Percentiles rank a stretch among this genome's conserved stretches.
Conservation (phyloP, 2,329 filamentous ascomycete species). For the Ascochyta clinopodiicola region DNA sequence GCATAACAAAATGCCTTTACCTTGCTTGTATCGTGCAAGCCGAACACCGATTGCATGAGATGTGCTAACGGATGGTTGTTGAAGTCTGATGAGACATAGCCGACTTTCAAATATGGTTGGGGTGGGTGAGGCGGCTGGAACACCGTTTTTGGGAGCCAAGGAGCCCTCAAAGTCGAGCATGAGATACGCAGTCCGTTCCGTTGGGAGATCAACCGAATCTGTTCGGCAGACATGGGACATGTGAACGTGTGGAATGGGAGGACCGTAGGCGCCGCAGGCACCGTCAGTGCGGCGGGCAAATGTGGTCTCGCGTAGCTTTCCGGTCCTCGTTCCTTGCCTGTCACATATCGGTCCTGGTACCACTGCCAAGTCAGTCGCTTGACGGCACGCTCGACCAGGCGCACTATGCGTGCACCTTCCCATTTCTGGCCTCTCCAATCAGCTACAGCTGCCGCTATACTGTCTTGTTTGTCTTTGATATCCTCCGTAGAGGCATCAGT, state of each 20-base stretch:
- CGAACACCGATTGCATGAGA: constrained; percentile 98
- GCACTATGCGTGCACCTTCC: constrained; percentile 86
- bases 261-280: constrained; percentile 90
- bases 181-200: constrained; percentile 93
- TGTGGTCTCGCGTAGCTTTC: constrained; percentile 74
- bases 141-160: constrained; percentile 83
- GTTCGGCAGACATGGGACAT: constrained; percentile 86
- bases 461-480: constrained; percentile 45
- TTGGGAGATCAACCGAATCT: constrained; percentile 93
- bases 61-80: constrained; percentile 98
- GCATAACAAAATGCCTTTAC: constrained; percentile 94
- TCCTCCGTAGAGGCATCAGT: constrained; percentile 42
- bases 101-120: constrained; percentile 82
- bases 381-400: constrained; percentile 84
- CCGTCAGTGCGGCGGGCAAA: constrained; percentile 73
- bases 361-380: constrained; percentile 79
- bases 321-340: constrained; percentile 60
- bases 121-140: constrained; percentile 87
- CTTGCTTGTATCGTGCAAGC: constrained; percentile 75
- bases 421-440: constrained; percentile 76
- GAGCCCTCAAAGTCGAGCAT: constrained; percentile 81
- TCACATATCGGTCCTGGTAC: constrained; percentile 83
- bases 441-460: constrained; percentile 46
- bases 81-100: constrained; percentile 97
- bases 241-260: constrained; percentile 98